Conservation (phyloP, 345 rosid genomes). For the Pelargonium nanum region DNA sequence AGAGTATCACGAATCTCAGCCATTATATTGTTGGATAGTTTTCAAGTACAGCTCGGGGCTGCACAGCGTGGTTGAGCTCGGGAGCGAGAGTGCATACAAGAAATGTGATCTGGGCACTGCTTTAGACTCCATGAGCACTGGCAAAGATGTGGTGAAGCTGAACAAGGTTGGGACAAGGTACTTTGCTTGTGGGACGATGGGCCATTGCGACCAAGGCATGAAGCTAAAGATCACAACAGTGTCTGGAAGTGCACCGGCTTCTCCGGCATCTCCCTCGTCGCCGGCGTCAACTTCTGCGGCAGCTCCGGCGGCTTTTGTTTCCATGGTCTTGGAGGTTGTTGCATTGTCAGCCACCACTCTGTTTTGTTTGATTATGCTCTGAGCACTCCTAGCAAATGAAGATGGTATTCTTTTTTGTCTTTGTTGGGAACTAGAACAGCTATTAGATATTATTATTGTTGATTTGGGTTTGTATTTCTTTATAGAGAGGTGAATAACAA, state of each 20-base stretch:
- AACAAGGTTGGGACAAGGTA: conserved; percentile 60
- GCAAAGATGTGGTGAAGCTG: conserved; percentile 67
- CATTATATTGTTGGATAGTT: conserved; percentile 21
- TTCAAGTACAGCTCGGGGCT: conserved; percentile 69
- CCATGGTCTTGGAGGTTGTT: background rate
- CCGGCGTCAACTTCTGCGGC: conserved; percentile 22
- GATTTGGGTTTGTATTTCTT: background rate
- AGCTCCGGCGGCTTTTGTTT: conserved; percentile 2
- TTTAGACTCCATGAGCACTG: conserved; percentile 47
- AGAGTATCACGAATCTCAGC: background rate
- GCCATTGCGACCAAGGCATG: conserved; percentile 87
- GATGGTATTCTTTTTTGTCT: background rate
- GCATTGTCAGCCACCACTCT: no score
- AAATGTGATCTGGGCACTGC: conserved; percentile 67
- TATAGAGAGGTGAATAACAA: background rate
- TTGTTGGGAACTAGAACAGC: background rate
- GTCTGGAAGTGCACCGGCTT: conserved; percentile 39
- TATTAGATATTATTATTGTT: background rate
- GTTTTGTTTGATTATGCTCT: background rate
- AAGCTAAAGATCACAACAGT: conserved; percentile 59
- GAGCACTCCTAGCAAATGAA: background rate
- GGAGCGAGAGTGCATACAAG: conserved; percentile 58
- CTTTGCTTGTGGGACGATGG: conserved; percentile 75
- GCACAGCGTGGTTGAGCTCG: conserved; percentile 80
- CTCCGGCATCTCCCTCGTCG: conserved; percentile 24